Evolutionary conservation across 2,329 filamentous ascomycete species (phyloP), one percentile per base, ranked within the genome.

Genomic region (Talaromyces sp.): DNA sequence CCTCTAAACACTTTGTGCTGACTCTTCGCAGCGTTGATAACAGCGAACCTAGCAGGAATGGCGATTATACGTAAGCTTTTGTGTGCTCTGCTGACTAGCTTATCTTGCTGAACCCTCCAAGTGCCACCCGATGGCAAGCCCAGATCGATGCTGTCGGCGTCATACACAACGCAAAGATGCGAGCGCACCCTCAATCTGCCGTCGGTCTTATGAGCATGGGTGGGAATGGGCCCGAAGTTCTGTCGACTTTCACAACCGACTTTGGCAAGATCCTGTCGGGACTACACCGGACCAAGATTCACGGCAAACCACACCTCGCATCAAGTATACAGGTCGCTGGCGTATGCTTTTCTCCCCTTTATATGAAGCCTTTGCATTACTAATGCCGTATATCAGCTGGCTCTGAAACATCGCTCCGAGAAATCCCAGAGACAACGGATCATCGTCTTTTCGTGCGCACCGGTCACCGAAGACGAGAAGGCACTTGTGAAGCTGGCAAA

Each of bases 151-250:
- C 93, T 60, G 91, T 96, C 71, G 94, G 90, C 77, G 88, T 97
- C 70, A 88, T 97, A 71, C 97, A 97, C 81, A 91, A 92, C 73
- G 91, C 89, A 72, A 96, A 99, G 77, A 96, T 92, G 68, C 88
- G 92, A 79, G 89, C 89, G 68, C 97, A 99, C 76, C 92, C 94
- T 32, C 94, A 99, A 79, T 97, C 93, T 8, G 95, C 92, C 11
- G 94, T 99, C 66, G 94, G 95, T 57, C 82, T 99, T 65, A 97
- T 99, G 92, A 96, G 91, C 78, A 97, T 97, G 93, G 94, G 91
- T 65, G 94, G 93, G 71, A 93, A 91, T 73, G 92, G 92, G n/a
- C 94, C 94, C 54, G 93, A 97, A 79, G 93, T 99, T 65, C 85
- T 99, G 65, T 95, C 94, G 61, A 99, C 94, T 35, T 85, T 97